Base-by-base conservation (phyloP, 352 stramenopile genomes). In the Phytophthora europaea region DNA sequence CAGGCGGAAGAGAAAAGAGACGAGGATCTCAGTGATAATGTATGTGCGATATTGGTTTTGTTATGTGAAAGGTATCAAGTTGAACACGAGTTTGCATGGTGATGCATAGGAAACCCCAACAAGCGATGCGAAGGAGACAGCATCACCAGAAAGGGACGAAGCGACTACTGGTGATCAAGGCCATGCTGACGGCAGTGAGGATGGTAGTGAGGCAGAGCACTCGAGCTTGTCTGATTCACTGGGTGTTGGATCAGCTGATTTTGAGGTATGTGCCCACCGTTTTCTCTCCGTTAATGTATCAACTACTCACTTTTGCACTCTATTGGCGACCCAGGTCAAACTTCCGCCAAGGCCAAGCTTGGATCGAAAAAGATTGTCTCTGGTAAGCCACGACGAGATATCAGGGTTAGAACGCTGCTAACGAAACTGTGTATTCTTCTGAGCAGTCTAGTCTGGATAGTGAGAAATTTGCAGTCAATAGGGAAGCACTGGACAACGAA, bases 181-280 rank as follows among this genome's bases (percentile, higher is more conserved):
- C 7, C 47, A 20, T 1, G 64, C 40, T 22, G 50, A 64, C n/a
- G 55, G 51, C 4, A 28, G 65, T 43, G 58, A 59, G n/a, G 61
- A 73, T 13, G 52, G 61, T 3, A 58, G 66, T 57, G 62, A 73
- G 51, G 51, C n/a, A 0, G 80, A 78, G 45, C 70, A 68, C 2
- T 81, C 81, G 9, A 88, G 80, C 58, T 63, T 83, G 18, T 94
- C 84, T 0, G 89, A 96, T 55, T 96, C 89, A 0, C 77, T 95
- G 1, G 88, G 87, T 4, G 82, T 96, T 65, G 80, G 84, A 38
- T 94, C 87, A 2, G 84, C 87, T 16, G 89, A 96, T 71, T 96
- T 95, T 73, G 85, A 93, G 75, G 89, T 95, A 61, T 9, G 43
- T 43, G 26, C 26, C 20, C 28, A 9, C 31, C 33, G 10, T 60